Percentiles rank a stretch among this genome's conserved stretches.
Conservation (phyloP, 1,284 basidiomycete genomes). For the Boletus mariae region DNA sequence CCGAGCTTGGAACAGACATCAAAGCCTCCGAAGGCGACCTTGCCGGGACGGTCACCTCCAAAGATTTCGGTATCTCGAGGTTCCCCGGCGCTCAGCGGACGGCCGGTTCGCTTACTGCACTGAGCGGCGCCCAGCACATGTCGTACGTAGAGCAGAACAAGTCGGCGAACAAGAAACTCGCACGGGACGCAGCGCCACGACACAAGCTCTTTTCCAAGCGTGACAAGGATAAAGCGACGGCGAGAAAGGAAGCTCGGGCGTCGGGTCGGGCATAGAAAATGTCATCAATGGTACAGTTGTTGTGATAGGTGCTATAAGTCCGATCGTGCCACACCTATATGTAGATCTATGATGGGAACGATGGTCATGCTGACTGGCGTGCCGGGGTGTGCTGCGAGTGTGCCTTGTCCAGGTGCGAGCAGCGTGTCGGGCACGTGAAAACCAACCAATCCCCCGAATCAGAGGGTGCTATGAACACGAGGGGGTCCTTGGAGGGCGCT, state of each 20-base stretch:
- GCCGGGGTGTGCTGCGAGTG: slow-evolving; percentile 11
- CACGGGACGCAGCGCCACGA: slow-evolving; percentile 60
- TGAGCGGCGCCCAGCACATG: slow-evolving; percentile 88
- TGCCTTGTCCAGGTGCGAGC: slow-evolving; percentile 28
- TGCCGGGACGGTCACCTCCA: slow-evolving; percentile 74
- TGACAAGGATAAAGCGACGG: slow-evolving; percentile 61
- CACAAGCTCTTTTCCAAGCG: slow-evolving; percentile 83
- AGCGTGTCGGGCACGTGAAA: slow-evolving; percentile 31
- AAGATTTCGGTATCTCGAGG: slow-evolving; percentile 60
- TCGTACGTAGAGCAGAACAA: slow-evolving; percentile 91
- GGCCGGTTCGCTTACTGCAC: slow-evolving; percentile 78
- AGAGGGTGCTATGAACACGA: slow-evolving; percentile 29
- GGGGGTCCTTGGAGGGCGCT: slow-evolving; percentile 16
- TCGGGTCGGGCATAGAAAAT: slow-evolving; percentile 34
- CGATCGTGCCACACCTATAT: slow-evolving; percentile 12
- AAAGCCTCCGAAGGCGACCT: slow-evolving; percentile 75
- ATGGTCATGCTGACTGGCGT: slow-evolving; percentile 15
- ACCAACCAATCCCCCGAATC: slow-evolving; percentile 26
- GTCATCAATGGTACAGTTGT: slow-evolving; percentile 1
- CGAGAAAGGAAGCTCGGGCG: slow-evolving; percentile 51
- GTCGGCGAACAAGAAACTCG: slow-evolving; percentile 81
- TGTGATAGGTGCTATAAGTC: slow-evolving; percentile 16
- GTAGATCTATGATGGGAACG: slow-evolving; percentile 14
- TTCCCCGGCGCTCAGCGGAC: slow-evolving; percentile 78
- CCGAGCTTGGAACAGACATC: slow-evolving; percentile 84